Conservation (phyloP, 129 eudicot species). For the Rutidosis leptorrhynchoides region DNA sequence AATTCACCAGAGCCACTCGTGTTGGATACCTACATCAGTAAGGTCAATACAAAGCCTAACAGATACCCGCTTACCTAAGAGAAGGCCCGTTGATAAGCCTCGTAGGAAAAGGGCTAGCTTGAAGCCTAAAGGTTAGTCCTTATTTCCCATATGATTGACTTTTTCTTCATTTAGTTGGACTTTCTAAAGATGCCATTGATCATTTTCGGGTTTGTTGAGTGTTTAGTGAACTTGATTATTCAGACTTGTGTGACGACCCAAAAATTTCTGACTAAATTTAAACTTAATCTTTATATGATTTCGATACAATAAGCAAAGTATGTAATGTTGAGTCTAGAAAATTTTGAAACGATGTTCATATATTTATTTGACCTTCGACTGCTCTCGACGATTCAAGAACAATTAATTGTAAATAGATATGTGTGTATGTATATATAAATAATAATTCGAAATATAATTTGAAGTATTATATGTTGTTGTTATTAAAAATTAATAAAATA, state of each 20-base stretch:
- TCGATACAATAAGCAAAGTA: too few relatives aligned
- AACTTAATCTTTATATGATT: too few relatives aligned
- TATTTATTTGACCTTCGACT: too few relatives aligned
- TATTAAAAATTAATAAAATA: too few relatives aligned
- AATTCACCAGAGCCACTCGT: slow-evolving; percentile 31
- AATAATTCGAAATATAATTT: too few relatives aligned
- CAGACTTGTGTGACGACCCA: background rate
- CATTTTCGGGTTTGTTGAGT: slow-evolving; percentile 1
- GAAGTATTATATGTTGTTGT: too few relatives aligned
- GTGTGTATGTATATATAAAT: too few relatives aligned
- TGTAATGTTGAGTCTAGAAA: too few relatives aligned
- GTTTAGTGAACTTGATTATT: background rate
- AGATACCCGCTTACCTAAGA: slow-evolving; percentile 69
- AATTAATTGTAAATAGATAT: too few relatives aligned
- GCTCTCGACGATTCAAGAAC: too few relatives aligned
- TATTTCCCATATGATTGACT: background rate
- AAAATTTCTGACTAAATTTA: too few relatives aligned
- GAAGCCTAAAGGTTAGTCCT: slow-evolving; percentile 62
- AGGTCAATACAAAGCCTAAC: slow-evolving; percentile 62
- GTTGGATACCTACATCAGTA: slow-evolving; percentile 43
- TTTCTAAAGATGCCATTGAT: background rate
- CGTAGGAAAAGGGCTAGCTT: slow-evolving; percentile 71
- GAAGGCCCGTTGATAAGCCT: slow-evolving; percentile 64
- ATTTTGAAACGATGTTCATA: too few relatives aligned
- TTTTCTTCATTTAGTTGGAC: background rate